Evolutionary conservation across 2,329 filamentous ascomycete genomes (phyloP).

Genomic region (Amauroascus niger): DNA sequence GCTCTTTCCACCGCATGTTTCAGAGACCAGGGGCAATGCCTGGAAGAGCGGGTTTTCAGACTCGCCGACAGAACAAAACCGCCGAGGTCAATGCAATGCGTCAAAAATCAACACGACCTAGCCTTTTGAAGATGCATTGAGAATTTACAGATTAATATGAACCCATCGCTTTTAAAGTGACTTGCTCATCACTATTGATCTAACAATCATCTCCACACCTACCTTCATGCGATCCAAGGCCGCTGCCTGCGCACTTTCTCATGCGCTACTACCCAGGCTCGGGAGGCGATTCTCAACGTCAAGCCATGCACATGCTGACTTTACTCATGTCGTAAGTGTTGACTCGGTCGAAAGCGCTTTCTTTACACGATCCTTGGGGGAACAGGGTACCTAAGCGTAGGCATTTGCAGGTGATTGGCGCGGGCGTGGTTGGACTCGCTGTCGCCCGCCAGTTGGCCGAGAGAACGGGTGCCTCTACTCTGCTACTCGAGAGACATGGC

Average conservation of each 20-base stretch:
- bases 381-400: background rate
- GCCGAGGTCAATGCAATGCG: too few relatives aligned
- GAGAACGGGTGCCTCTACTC: slow-evolving; percentile 52
- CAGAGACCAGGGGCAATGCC: too few relatives aligned
- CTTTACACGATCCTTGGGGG: background rate
- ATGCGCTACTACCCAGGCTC: background rate
- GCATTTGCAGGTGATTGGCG: slow-evolving; percentile 56
- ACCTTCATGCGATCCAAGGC: slow-evolving; percentile 4
- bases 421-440: slow-evolving; percentile 68
- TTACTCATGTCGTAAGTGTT: slow-evolving; percentile 48
- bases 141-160: too few relatives aligned
- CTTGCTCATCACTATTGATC: too few relatives aligned
- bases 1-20: too few relatives aligned
- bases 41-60: too few relatives aligned
- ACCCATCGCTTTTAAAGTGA: too few relatives aligned
- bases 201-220: too few relatives aligned
- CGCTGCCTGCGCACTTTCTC: background rate
- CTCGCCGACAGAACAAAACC: too few relatives aligned
- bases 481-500: slow-evolving; percentile 71
- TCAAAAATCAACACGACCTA: too few relatives aligned
- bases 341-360: background rate
- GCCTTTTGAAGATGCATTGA: too few relatives aligned
- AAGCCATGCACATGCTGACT: slow-evolving; percentile 42
- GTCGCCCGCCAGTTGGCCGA: slow-evolving; percentile 62
- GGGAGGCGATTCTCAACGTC: slow-evolving; percentile 38